Base-by-base conservation (phyloP, 805 yeast genomes). In the Candida pseudoglaebosa region DNA sequence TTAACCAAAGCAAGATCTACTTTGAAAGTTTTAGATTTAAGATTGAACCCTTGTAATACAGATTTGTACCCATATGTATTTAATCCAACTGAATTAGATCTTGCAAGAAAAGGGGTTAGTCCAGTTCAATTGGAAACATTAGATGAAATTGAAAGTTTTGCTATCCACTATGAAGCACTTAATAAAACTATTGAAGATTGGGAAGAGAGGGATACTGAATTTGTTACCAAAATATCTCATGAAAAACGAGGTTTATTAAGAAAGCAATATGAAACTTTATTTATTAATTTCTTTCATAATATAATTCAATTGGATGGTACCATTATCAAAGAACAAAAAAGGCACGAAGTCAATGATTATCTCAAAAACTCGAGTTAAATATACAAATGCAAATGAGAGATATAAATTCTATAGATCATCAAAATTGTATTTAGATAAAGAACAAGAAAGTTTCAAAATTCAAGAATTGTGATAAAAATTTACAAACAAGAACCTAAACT, bases 1-100 rank as follows among this genome's bases (percentile, higher is more conserved):
- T 44, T 65, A 21, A 46, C 57, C 3, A 58, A 56, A 0, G 46
- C 61, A 0, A 50, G 78, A 31, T 37, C 42, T 3, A 48, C 58
- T 3, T 48, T 77, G 44, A 57, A 51, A 39, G 54, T 63, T 6
- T 48, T 77, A 13, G 82, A 77, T 49, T 40, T 75, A 34, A 58
- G 81, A 26, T 67, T 75, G 39, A 77, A 77, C 45, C 73, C 77
- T 12, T 42, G 74, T 19, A 75, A 70, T 30, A 54, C 60, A 31
- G 70, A 65, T 8, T 59, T 71, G 35, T 75, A 77, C 49, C 79
- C 82, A 0, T 75, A 67, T 46, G 77, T 77, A 1, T 76, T 77
- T 53, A 70, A 68, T 43, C 73, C 74, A 4, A 62, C 63, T 6
- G 77, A 68, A 36, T 40, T 58, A 14, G 67, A 57, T 18, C 48